phyloP scores from a whole-genome alignment of 305 asterid species.

The Fraxinus velutina region DNA sequence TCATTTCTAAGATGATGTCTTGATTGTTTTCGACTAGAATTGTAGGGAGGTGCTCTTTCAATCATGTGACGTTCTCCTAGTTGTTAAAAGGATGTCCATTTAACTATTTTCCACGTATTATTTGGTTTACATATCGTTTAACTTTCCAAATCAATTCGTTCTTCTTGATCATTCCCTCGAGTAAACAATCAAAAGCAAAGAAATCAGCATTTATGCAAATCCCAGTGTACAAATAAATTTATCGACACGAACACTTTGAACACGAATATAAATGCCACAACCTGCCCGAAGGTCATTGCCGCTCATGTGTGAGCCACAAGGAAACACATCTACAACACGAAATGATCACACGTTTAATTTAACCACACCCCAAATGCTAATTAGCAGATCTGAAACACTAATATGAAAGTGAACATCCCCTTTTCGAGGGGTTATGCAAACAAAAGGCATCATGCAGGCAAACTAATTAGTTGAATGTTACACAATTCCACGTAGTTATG shows the following conservation, averaged over 20 bases:
- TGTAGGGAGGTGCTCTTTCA: background rate
- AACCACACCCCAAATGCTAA: slow-evolving; percentile 1
- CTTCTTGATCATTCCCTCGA: background rate
- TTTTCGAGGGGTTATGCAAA: background rate
- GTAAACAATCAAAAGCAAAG: background rate
- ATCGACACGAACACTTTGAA: background rate
- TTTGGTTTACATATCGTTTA: too few relatives aligned
- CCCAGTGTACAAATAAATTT: background rate
- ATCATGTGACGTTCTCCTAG: background rate
- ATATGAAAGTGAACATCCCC: background rate
- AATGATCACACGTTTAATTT: slow-evolving; percentile 9
- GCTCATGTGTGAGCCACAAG: background rate
- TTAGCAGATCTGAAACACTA: background rate
- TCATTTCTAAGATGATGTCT: background rate
- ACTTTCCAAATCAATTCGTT: background rate
- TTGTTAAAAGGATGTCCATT: background rate
- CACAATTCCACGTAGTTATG: background rate
- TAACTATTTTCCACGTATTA: background rate
- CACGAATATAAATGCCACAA: slow-evolving; percentile 3
- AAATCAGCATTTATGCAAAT: background rate
- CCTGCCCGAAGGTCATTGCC: background rate
- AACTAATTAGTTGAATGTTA: background rate
- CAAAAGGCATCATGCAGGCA: background rate
- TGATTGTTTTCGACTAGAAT: background rate
- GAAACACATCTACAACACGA: slow-evolving; percentile 28